Conservation (phyloP, 2,329 filamentous ascomycete species). For the Colletotrichum lupini region DNA sequence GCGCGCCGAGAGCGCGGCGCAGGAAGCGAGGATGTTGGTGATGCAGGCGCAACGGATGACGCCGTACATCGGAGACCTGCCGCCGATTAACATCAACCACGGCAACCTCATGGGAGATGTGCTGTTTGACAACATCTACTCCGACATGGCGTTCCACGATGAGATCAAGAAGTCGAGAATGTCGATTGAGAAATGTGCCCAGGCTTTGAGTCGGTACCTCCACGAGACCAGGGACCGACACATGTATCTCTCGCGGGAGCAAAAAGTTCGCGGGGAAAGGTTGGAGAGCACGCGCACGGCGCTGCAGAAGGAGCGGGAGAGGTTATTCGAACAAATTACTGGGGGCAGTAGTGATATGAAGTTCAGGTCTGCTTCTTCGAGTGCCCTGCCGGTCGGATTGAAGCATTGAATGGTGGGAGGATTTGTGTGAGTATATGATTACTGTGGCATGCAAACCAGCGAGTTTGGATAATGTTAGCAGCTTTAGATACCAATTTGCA, state of each 20-base stretch:
- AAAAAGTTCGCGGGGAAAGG: slow-evolving; percentile 43
- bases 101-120: slow-evolving; percentile 61
- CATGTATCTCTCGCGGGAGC: slow-evolving; percentile 43
- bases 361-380: background rate
- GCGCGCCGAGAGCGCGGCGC: slow-evolving; percentile 55
- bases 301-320: slow-evolving; percentile 57
- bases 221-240: slow-evolving; percentile 45
- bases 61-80: slow-evolving; percentile 51
- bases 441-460: too few relatives aligned
- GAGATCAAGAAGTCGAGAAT: slow-evolving; percentile 58
- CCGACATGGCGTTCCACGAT: slow-evolving; percentile 62
- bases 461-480: background rate
- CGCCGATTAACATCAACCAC: slow-evolving; percentile 54
- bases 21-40: slow-evolving; percentile 52
- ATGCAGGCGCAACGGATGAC: slow-evolving; percentile 53
- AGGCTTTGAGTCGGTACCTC: slow-evolving; percentile 46
- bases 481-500: slow-evolving; percentile 12
- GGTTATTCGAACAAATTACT: slow-evolving; percentile 50
- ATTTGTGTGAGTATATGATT: too few relatives aligned
- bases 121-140: slow-evolving; percentile 66
- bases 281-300: slow-evolving; percentile 48
- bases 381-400: background rate
- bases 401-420: background rate
- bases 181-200: slow-evolving; percentile 49
- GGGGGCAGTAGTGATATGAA: background rate